Conservation (phyloP, 306 rosid species). For the Malus asiatica region DNA sequence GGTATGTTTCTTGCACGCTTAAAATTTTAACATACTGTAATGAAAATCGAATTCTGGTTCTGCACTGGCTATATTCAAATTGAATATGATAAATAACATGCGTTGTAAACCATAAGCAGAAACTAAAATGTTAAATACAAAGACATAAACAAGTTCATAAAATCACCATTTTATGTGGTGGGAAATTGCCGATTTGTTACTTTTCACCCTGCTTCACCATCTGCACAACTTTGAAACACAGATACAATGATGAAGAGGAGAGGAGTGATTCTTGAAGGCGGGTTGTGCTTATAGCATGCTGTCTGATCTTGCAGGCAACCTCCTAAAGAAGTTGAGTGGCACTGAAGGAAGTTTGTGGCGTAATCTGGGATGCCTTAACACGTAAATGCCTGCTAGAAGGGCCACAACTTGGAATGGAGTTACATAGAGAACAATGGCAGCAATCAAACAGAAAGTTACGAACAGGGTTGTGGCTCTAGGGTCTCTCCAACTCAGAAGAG, state of each 20-base stretch:
- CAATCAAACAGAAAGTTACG: slow-evolving; percentile 53
- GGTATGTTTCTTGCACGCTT: background rate
- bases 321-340: slow-evolving; percentile 75
- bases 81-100: slow-evolving; percentile 10
- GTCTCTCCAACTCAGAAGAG: slow-evolving; percentile 83
- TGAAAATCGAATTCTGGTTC: background rate
- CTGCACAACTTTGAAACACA: background rate
- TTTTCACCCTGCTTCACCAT: background rate
- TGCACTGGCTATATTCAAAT: slow-evolving; percentile 5
- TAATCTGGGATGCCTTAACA: slow-evolving; percentile 71
- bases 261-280: background rate
- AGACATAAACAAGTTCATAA: background rate
- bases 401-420: slow-evolving; percentile 75
- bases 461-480: slow-evolving; percentile 79
- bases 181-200: background rate
- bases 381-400: slow-evolving; percentile 54
- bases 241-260: background rate
- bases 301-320: slow-evolving; percentile 88
- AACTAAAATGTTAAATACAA: background rate
- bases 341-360: slow-evolving; percentile 71
- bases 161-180: background rate
- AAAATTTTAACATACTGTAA: background rate
- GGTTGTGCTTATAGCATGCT: slow-evolving; percentile 45
- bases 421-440: slow-evolving; percentile 65
- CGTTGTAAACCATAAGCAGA: slow-evolving; percentile 12